Evolutionary conservation across 768 basidiomycete genomes (phyloP).

Genomic region (Leucosporidium scottii): DNA sequence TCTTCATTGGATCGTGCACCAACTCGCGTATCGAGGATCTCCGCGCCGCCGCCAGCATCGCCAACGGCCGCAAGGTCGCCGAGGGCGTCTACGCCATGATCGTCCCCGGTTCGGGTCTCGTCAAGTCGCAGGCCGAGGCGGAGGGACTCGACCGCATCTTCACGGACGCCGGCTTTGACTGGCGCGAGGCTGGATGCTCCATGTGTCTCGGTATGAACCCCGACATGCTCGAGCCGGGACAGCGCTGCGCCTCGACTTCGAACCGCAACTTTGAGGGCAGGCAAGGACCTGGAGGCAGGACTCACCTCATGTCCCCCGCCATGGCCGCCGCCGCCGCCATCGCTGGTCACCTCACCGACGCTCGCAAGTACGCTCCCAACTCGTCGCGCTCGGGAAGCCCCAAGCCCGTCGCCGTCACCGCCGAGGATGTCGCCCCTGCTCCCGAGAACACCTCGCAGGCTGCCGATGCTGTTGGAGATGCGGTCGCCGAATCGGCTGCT

Average conservation of each 20-base stretch:
- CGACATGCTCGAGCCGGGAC: slow-evolving; percentile 72
- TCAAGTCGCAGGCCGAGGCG: slow-evolving; percentile 83
- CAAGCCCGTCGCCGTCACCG: slow-evolving; percentile 35
- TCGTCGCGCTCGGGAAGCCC: not conserved
- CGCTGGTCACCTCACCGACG: slow-evolving; percentile 75
- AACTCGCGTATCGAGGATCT: slow-evolving; percentile 91
- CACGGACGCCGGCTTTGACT: slow-evolving; percentile 86
- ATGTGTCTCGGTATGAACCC: slow-evolving; percentile 98
- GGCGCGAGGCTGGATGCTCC: slow-evolving; percentile 90
- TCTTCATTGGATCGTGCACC: slow-evolving; percentile 91
- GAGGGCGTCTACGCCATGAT: slow-evolving; percentile 75
- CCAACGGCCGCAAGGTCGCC: slow-evolving; percentile 66
- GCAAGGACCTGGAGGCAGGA: slow-evolving; percentile 76
- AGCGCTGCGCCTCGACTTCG: slow-evolving; percentile 82
- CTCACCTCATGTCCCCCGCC: slow-evolving; percentile 80
- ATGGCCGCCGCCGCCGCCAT: slow-evolving; percentile 90
- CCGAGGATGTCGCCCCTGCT: slow-evolving; percentile 29
- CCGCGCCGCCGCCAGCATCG: slow-evolving; percentile 71
- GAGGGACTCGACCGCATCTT: slow-evolving; percentile 81
- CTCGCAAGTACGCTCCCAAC: slow-evolving; percentile 60
- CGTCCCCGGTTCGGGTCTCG: slow-evolving; percentile 81
- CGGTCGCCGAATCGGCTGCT: slow-evolving; percentile 34
- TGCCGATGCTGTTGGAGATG: slow-evolving; percentile 12
- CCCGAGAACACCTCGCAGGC: slow-evolving; percentile 30
- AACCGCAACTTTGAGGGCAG: slow-evolving; percentile 92